Evolutionary conservation across 768 basidiomycete genomes (phyloP).

Genomic region (Gymnopilus dilepis): DNA sequence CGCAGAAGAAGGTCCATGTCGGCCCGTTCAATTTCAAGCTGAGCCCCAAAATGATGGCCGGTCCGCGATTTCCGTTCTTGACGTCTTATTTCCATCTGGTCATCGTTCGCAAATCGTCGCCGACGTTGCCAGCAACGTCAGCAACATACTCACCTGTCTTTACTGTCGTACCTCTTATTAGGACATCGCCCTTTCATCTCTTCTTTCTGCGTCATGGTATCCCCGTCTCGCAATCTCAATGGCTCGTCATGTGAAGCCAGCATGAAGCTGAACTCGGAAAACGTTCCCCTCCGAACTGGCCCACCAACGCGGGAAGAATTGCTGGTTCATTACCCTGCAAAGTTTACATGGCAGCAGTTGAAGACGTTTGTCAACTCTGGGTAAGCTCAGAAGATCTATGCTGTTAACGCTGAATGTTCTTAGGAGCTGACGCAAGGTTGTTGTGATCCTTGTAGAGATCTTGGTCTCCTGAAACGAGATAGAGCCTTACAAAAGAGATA

Average conservation of each 20-base stretch:
- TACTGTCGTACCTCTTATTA: too few relatives aligned
- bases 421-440: neutral
- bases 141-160: too few relatives aligned
- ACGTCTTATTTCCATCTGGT: too few relatives aligned
- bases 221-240: neutral
- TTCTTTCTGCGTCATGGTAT: neutral
- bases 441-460: conserved; percentile 55
- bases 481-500: conserved; percentile 72
- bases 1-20: too few relatives aligned
- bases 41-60: too few relatives aligned
- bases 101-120: too few relatives aligned
- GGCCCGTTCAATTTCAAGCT: too few relatives aligned
- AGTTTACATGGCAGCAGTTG: conserved; percentile 77
- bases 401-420: neutral
- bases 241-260: neutral
- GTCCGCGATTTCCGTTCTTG: too few relatives aligned
- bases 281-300: conserved; percentile 55
- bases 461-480: conserved; percentile 81
- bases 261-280: conserved; percentile 17
- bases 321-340: conserved; percentile 69
- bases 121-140: too few relatives aligned
- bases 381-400: conserved; percentile 39
- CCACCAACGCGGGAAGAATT: conserved; percentile 75
- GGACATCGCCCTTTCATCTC: neutral
- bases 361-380: conserved; percentile 83